phyloP scores from a whole-genome alignment of 352 stramenopile genomes.

The Phytophthora palmivora region DNA sequence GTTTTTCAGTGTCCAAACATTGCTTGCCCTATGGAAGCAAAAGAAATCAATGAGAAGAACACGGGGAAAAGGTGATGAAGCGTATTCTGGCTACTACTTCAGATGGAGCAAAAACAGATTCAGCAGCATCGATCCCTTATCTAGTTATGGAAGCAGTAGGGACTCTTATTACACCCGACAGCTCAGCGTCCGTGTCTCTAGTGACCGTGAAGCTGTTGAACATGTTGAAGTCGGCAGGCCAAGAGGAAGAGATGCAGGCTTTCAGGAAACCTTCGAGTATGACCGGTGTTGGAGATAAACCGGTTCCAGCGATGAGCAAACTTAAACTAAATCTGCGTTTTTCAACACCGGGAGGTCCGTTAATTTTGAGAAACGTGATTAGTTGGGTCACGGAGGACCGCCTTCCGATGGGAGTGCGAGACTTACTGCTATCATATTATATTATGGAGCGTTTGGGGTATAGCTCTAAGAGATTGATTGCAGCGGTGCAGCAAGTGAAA shows the following conservation, averaged over 20 bases:
- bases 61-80: too few species aligned
- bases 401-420: too few species aligned
- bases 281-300: slow-evolving; percentile 10
- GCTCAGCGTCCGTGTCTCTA: slow-evolving; percentile 10
- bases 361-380: slow-evolving; percentile 19
- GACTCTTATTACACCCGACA: slow-evolving; percentile 9
- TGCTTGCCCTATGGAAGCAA: too few species aligned
- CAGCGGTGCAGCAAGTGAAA: too few species aligned
- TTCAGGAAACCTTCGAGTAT: neutral
- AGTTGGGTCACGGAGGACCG: slow-evolving; percentile 19
- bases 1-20: slow-evolving; percentile 15
- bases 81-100: too few species aligned
- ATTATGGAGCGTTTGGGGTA: too few species aligned
- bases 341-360: slow-evolving; percentile 11
- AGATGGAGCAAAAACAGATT: neutral
- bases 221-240: slow-evolving; percentile 5
- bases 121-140: slow-evolving; percentile 7
- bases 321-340: slow-evolving; percentile 20
- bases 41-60: too few species aligned
- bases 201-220: too few species aligned
- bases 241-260: too few species aligned
- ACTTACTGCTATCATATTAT: too few species aligned
- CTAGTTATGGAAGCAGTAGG: slow-evolving; percentile 2
- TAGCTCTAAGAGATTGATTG: too few species aligned
- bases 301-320: too few species aligned